Base-by-base conservation (phyloP, 2,329 filamentous ascomycete genomes). In the Diaporthe longicolla region DNA sequence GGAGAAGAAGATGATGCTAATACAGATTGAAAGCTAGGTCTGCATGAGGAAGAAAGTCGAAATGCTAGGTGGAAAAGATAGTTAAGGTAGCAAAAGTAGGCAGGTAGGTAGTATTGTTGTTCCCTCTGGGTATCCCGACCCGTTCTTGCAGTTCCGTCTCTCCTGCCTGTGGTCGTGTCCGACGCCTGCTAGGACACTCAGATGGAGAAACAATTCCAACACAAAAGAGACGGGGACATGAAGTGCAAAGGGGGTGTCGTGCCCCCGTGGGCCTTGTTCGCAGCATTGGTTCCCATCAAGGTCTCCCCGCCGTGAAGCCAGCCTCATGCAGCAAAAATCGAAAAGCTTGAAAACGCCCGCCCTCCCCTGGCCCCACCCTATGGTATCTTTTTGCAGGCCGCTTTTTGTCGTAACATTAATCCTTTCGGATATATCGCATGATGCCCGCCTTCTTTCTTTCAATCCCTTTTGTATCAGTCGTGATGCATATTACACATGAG, bases 381-480 rank as follows among this genome's bases (percentile, higher is more conserved):
- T 75, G 73, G 73, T 75, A 75, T 75, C 73, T 73, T 73, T 72
- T 73, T 54, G 55, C 73, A 75, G 71, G 73, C 58, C 71, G 57
- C 52, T 71, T 68, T 70, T 68, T 68, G 48, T 72, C 73, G 52
- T 73, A 61, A 71, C 57, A 73, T 70, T 61, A 71, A 70, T 55
- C 61, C 71, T 63, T 40, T 69, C 48, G 55, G 55, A 54, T 68
- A 54, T 68, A 48, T 70, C 24, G 58, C 13, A 40, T 54, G 57
- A 75, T 61, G 59, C 40, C 70, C 65, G 40, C 21, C 52, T 66
- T 29, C 55, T 57, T 50, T 54, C 45, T 54, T 45, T 29, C 57
- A 24, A n/a, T 59, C 68, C 57, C 37, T 61, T 71, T 73, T 72
- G 59, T 73, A 40, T 71, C 70, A 71, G 52, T 73, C 73, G 71